These are phyloP conservation scores for Microbotryomycetes sp. DNA, from an alignment of 1,284 basidiomycete species.

Conservation along the genomic window DNA sequence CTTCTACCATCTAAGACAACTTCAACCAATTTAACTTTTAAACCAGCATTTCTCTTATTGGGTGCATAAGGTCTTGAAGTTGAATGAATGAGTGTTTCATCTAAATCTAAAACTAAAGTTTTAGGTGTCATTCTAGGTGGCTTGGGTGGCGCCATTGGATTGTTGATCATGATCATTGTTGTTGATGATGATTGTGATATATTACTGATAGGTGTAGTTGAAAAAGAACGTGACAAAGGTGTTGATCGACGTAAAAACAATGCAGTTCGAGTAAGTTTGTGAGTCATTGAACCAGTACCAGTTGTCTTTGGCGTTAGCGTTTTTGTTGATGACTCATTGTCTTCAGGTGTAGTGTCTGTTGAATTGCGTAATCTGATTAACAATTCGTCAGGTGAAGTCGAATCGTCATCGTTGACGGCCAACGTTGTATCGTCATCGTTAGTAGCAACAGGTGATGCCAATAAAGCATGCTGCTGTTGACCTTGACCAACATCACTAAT, in stretches of 20 bases:
- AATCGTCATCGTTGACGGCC: neutral
- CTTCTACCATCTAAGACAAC: slow-evolving; percentile 82
- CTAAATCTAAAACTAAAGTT: slow-evolving; percentile 89
- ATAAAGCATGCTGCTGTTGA: too few relatives aligned
- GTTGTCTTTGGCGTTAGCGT: neutral
- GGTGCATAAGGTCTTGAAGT: slow-evolving; percentile 49
- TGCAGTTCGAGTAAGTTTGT: neutral
- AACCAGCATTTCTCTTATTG: slow-evolving; percentile 21
- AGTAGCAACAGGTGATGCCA: neutral
- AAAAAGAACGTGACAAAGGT: neutral
- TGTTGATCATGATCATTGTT: too few relatives aligned
- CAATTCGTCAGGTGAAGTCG: neutral
- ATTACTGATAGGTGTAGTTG: neutral
- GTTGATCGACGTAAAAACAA: neutral
- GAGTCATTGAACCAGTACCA: neutral
- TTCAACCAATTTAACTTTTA: slow-evolving; percentile 82
- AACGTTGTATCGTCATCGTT: too few relatives aligned
- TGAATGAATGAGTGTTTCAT: slow-evolving; percentile 97
- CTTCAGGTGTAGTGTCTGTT: neutral
- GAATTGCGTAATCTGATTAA: neutral
- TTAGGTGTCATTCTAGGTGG: slow-evolving; percentile 52
- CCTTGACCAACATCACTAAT: too few relatives aligned
- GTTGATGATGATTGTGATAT: too few relatives aligned
- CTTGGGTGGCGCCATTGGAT: slow-evolving; percentile 3
- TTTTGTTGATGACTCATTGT: neutral